Conservation (phyloP, 1,139 yeast species). For the Sugiyamaella neomexicana region DNA sequence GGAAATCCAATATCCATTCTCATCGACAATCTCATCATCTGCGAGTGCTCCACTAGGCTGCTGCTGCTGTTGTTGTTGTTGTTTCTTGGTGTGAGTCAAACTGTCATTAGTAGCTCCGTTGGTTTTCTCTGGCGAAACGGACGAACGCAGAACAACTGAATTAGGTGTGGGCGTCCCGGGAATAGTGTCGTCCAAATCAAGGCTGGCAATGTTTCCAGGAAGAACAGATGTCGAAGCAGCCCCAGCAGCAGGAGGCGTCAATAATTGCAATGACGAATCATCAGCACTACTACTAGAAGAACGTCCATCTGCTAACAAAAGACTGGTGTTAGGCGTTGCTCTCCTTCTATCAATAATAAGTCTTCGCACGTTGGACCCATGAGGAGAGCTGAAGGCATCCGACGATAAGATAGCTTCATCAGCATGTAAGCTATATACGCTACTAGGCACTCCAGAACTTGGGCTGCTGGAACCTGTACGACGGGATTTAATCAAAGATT, state of each 20-base stretch:
- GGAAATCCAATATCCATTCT: conserved; percentile 83
- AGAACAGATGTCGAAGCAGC: conserved; percentile 10
- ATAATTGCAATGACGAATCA: background rate
- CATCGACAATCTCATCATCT: conserved; percentile 49
- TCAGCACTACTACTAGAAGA: background rate
- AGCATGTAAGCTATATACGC: conserved; percentile 45
- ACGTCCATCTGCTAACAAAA: conserved; percentile 5
- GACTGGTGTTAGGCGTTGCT: conserved; percentile 4
- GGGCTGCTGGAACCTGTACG: conserved; percentile 13
- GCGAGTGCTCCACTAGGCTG: conserved; percentile 12
- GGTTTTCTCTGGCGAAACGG: conserved; percentile 11
- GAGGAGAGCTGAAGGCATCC: conserved; percentile 66
- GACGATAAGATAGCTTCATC: conserved; percentile 70
- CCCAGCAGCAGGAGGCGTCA: conserved; percentile 1
- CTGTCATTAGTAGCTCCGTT: conserved; percentile 5
- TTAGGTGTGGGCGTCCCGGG: conserved; percentile 18
- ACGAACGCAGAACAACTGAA: conserved; percentile 3
- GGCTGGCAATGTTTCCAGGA: conserved; percentile 14
- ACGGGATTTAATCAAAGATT: conserved; percentile 5
- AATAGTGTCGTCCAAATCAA: conserved; percentile 11
- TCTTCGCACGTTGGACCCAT: conserved; percentile 52
- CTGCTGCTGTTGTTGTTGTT: background rate
- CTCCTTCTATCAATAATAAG: conserved; percentile 49
- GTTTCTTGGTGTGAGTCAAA: conserved; percentile 8
- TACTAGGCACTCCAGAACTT: conserved; percentile 12